Evolutionary conservation across 192 early-diverging fungal genomes (phyloP).

Genomic region (Rhizoclosmatium sp.): DNA sequence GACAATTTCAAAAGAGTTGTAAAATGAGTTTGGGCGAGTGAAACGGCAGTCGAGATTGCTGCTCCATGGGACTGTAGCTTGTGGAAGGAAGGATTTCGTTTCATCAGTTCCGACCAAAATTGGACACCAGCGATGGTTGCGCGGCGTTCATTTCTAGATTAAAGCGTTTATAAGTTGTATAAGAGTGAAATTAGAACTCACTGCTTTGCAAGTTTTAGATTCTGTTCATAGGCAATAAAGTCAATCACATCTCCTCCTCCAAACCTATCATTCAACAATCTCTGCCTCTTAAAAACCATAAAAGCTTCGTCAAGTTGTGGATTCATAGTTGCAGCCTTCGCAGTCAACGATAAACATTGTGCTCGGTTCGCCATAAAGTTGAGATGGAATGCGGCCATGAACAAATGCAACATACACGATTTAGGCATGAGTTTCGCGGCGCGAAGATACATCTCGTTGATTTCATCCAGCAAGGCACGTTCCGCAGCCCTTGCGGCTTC

Average conservation of each 20-base stretch:
- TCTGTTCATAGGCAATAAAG: slow-evolving; percentile 60
- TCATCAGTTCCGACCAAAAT: slow-evolving; percentile 57
- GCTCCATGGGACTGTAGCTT: slow-evolving; percentile 49
- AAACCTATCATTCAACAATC: slow-evolving; percentile 55
- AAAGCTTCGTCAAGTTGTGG: slow-evolving; percentile 54
- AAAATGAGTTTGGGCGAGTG: slow-evolving; percentile 48
- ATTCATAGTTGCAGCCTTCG: slow-evolving; percentile 47
- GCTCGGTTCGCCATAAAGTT: slow-evolving; percentile 51
- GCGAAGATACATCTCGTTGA: slow-evolving; percentile 33
- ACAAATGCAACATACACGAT: slow-evolving; percentile 48
- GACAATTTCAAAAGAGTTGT: slow-evolving; percentile 46
- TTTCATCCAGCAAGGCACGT: slow-evolving; percentile 35
- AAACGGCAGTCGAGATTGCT: slow-evolving; percentile 44
- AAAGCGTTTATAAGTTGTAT: not conserved
- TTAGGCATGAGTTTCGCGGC: slow-evolving; percentile 38
- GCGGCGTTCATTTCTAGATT: slow-evolving; percentile 32
- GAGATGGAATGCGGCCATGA: slow-evolving; percentile 49
- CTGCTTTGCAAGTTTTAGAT: slow-evolving; percentile 37
- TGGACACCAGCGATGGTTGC: slow-evolving; percentile 48
- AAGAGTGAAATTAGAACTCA: not conserved
- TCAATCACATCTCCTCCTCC: slow-evolving; percentile 58
- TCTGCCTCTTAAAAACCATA: slow-evolving; percentile 53
- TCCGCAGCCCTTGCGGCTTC: slow-evolving; percentile 24
- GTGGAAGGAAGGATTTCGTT: slow-evolving; percentile 40
- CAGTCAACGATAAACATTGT: slow-evolving; percentile 50